Evolutionary conservation across 192 early-diverging fungal species (phyloP), one percentile per base, ranked within the genome.

Genomic region (Coemansia sp.): DNA sequence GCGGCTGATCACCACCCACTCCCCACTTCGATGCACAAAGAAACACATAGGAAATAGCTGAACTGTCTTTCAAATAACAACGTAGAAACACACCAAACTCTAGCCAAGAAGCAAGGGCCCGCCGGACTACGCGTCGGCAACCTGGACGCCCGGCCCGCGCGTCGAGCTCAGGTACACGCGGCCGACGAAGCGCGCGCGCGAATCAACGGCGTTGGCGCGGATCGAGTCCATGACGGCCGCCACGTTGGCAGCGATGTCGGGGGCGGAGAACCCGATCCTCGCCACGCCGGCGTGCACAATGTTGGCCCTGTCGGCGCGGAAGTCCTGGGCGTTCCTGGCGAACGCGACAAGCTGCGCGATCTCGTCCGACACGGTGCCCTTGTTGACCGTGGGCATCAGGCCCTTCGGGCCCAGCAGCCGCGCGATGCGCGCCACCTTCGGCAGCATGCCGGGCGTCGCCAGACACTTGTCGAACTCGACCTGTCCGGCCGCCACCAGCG

Each of bases 341-440:
- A 76, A 85, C 48, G 59, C 76, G 26, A 97, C 89, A 21, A 87
- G 84, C 7, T 75, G 83, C 0, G 84, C 68, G 42, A 97, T 86
- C 67, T 93, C 92, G 57, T 89, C 87, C 1, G 92, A 92, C 4
- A 95, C 94, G 19, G 93, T 95, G 53, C 91, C 91, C 70, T 90
- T 92, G 56, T 92, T 92, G 23, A 87, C 81, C 5, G 90, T 95
- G 23, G 96, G 96, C 96, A 98, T 97, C 64, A 98, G 83, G n/a
- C 94, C 94, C 74, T 93, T 94, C 32, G 96, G 96, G 65, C 96
- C 96, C 68, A 98, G 75, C 32, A 95, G 74, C 54, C 90, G 87
- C 7, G 94, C 96, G 74, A 98, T 90, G 72, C 90, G 92, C 42
- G 94, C 86, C 41, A 97, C 93, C 44, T 87, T 79, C 26, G 94